phyloP scores from a whole-genome alignment of 441 rosid genomes.

The Gossypium davidsonii region DNA sequence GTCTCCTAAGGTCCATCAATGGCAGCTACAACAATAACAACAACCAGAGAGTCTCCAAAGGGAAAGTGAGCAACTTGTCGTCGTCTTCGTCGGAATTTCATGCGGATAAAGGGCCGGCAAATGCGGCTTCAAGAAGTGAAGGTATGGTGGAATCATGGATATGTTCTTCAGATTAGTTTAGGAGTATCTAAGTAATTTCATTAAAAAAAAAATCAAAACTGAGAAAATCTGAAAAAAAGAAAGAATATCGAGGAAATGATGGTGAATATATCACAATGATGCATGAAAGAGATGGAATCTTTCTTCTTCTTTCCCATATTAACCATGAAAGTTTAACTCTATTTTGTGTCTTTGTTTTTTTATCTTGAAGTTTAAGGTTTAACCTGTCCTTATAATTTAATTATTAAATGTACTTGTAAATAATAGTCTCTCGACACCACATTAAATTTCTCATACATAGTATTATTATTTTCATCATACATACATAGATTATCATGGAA shows the following conservation, averaged over 20 bases:
- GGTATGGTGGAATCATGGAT: constrained; percentile 86
- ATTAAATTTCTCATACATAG: background rate
- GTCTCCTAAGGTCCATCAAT: constrained; percentile 30
- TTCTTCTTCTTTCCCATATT: constrained; percentile 23
- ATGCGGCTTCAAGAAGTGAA: constrained; percentile 40
- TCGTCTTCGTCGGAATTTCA: constrained; percentile 30
- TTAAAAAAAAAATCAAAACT: background rate
- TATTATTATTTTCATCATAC: background rate
- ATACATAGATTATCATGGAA: background rate
- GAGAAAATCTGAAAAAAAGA: constrained; percentile 6
- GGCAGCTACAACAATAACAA: constrained; percentile 32
- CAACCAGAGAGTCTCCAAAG: constrained; percentile 26
- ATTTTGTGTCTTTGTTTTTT: background rate
- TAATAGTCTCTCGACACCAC: constrained; percentile 5
- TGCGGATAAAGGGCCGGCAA: constrained; percentile 37
- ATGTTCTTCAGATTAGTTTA: constrained; percentile 68
- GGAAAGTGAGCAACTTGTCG: constrained; percentile 24
- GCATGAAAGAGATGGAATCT: constrained; percentile 34
- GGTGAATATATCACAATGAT: constrained; percentile 25
- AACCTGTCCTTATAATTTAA: background rate
- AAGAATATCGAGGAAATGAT: constrained; percentile 14
- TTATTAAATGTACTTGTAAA: constrained; percentile 21
- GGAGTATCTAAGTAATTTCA: constrained; percentile 1
- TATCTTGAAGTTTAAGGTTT: background rate
- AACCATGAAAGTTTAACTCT: constrained; percentile 24